Conservation (phyloP, 305 asterid genomes). For the Caryopteris hybrid region DNA sequence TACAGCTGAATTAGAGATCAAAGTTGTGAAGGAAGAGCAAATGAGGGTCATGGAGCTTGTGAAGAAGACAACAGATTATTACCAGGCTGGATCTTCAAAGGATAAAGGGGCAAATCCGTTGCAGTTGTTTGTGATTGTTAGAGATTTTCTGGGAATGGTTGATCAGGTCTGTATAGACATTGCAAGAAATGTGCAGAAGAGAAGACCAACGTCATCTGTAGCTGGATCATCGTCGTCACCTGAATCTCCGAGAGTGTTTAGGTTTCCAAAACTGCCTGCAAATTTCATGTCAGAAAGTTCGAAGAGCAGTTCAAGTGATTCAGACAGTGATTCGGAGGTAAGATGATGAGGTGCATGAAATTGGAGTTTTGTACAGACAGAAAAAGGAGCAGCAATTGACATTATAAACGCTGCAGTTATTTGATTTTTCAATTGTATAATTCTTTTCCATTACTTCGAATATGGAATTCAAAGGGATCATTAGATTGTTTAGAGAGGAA, state of each 20-base stretch:
- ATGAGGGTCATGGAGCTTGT: slow-evolving; percentile 63
- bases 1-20: slow-evolving; percentile 56
- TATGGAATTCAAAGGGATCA: too few species aligned
- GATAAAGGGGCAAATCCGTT: slow-evolving; percentile 49
- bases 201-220: slow-evolving; percentile 35
- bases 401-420: slow-evolving; percentile 15
- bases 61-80: slow-evolving; percentile 72
- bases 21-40: slow-evolving; percentile 48
- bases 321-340: slow-evolving; percentile 29
- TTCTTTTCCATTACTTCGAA: slow-evolving; percentile 25
- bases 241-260: slow-evolving; percentile 59
- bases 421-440: slow-evolving; percentile 34
- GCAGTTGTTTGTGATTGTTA: slow-evolving; percentile 63
- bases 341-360: slow-evolving; percentile 12
- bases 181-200: slow-evolving; percentile 65
- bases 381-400: neutral
- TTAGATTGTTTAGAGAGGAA: slow-evolving; percentile 15
- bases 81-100: slow-evolving; percentile 69
- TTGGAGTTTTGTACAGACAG: slow-evolving; percentile 32
- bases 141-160: slow-evolving; percentile 82
- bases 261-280: slow-evolving; percentile 79
- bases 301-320: slow-evolving; percentile 46
- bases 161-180: slow-evolving; percentile 86
- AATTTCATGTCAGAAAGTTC: slow-evolving; percentile 67
- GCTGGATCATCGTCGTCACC: slow-evolving; percentile 38